Evolutionary conservation across 805 yeast species (phyloP).

Genomic region (Debaryomyces prosopidis): DNA sequence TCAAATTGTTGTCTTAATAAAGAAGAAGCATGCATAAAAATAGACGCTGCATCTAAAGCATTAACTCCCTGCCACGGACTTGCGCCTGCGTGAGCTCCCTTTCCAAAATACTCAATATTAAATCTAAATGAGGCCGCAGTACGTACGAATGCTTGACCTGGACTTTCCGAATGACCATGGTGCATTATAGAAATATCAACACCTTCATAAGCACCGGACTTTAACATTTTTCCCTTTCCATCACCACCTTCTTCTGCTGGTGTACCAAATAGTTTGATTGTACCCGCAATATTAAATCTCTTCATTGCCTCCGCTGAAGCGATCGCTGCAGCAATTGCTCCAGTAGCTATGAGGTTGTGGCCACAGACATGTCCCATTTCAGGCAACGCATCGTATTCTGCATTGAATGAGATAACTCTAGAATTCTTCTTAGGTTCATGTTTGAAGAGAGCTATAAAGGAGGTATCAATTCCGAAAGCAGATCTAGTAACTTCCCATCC

Average conservation of each 20-base stretch:
- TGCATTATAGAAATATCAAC: constrained; percentile 24
- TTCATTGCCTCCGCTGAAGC: constrained; percentile 17
- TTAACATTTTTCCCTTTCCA: constrained; percentile 20
- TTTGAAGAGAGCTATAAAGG: constrained; percentile 15
- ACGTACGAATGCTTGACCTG: constrained; percentile 8
- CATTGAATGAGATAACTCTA: constrained; percentile 17
- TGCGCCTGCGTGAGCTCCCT: constrained; percentile 27
- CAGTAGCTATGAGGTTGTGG: constrained; percentile 25
- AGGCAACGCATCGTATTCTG: constrained; percentile 28
- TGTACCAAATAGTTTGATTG: constrained; percentile 25
- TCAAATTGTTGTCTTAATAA: constrained; percentile 25
- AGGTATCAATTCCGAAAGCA: constrained; percentile 22
- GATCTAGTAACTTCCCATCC: constrained; percentile 22
- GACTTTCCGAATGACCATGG: constrained; percentile 15
- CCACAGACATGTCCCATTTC: constrained; percentile 30
- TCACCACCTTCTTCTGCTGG: constrained; percentile 30
- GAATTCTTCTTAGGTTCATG: background rate
- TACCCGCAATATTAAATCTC: constrained; percentile 20
- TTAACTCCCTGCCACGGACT: constrained; percentile 27
- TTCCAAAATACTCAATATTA: constrained; percentile 20
- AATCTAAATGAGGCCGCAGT: constrained; percentile 15
- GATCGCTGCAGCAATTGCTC: constrained; percentile 18
- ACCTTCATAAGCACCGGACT: constrained; percentile 23
- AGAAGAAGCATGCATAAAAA: constrained; percentile 21
- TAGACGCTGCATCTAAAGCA: constrained; percentile 27